A percentile compares a stretch with the other conserved stretches of the same genome.
Conservation (phyloP, 176 grass and related monocot genomes). For the Pontederia paniculata region DNA sequence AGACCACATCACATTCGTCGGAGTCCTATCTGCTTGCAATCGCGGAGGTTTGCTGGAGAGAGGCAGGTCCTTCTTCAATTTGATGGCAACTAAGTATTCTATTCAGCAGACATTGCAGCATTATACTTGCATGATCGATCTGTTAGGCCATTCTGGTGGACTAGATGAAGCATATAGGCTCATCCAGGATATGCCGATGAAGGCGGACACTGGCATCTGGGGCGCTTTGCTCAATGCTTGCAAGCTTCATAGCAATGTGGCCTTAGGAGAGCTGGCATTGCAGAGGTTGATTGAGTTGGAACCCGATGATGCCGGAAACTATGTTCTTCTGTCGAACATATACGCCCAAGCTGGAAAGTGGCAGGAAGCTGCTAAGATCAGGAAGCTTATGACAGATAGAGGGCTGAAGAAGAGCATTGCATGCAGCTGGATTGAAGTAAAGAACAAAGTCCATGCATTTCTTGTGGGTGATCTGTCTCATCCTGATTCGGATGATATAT, state of each 20-base stretch:
- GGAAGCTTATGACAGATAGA: slow-evolving; percentile 52
- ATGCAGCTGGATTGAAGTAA: slow-evolving; percentile 77
- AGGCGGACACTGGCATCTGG: slow-evolving; percentile 66
- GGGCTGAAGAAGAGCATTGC: slow-evolving; percentile 63
- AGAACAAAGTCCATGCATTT: slow-evolving; percentile 55
- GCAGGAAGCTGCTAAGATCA: slow-evolving; percentile 42
- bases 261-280: slow-evolving; percentile 48
- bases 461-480: slow-evolving; percentile 63
- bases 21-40: slow-evolving; percentile 60
- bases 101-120: slow-evolving; percentile 53
- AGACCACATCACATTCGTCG: slow-evolving; percentile 65
- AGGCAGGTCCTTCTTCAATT: slow-evolving; percentile 39
- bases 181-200: slow-evolving; percentile 44
- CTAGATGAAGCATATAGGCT: slow-evolving; percentile 50
- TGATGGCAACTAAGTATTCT: slow-evolving; percentile 42
- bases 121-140: slow-evolving; percentile 68
- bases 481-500: slow-evolving; percentile 53
- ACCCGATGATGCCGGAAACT: slow-evolving; percentile 64
- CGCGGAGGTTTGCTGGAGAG: slow-evolving; percentile 48
- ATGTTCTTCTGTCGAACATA: slow-evolving; percentile 74
- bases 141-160: slow-evolving; percentile 50
- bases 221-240: slow-evolving; percentile 63
- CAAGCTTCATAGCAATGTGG: slow-evolving; percentile 64
- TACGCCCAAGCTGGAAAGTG: slow-evolving; percentile 66
- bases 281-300: slow-evolving; percentile 68